phyloP scores from a whole-genome alignment of 1,284 basidiomycete species.

The Ustilago crameri region DNA sequence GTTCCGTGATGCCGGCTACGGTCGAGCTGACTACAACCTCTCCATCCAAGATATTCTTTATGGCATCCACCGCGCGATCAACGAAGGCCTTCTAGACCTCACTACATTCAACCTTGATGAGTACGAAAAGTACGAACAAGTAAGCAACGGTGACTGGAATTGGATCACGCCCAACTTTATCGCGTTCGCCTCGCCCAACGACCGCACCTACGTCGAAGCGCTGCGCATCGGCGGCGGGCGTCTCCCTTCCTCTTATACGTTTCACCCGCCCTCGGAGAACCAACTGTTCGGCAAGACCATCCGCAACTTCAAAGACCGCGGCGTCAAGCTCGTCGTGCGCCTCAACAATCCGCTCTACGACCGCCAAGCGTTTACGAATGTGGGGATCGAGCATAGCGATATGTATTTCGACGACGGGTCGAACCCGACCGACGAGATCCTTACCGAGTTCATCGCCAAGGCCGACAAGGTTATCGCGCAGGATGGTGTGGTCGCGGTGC shows the following conservation, averaged over 20 bases:
- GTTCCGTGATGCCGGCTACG: constrained; percentile 94
- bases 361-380: constrained; percentile 81
- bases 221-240: constrained; percentile 67
- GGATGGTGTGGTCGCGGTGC: constrained; percentile 81
- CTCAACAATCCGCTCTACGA: constrained; percentile 96
- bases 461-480: constrained; percentile 80
- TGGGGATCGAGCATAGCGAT: constrained; percentile 83
- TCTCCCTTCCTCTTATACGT: constrained; percentile 7
- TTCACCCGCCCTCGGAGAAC: constrained; percentile 21
- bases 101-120: constrained; percentile 84
- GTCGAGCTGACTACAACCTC: constrained; percentile 89
- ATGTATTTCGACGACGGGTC: constrained; percentile 99
- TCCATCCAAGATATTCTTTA: constrained; percentile 88
- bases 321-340: constrained; percentile 90
- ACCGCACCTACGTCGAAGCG: constrained; percentile 60
- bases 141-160: constrained; percentile 86
- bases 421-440: constrained; percentile 93
- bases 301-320: constrained; percentile 87
- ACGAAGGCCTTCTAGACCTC: constrained; percentile 87
- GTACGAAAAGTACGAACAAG: constrained; percentile 83
- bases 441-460: constrained; percentile 86
- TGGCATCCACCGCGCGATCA: constrained; percentile 93
- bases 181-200: constrained; percentile 88
- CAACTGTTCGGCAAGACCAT: constrained; percentile 76
- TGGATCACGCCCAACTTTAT: constrained; percentile 77